Percentiles rank a stretch among this genome's conserved stretches.
phyloP scores from a whole-genome alignment of 2,329 filamentous ascomycete genomes.

The Tolypocladium sp. region DNA sequence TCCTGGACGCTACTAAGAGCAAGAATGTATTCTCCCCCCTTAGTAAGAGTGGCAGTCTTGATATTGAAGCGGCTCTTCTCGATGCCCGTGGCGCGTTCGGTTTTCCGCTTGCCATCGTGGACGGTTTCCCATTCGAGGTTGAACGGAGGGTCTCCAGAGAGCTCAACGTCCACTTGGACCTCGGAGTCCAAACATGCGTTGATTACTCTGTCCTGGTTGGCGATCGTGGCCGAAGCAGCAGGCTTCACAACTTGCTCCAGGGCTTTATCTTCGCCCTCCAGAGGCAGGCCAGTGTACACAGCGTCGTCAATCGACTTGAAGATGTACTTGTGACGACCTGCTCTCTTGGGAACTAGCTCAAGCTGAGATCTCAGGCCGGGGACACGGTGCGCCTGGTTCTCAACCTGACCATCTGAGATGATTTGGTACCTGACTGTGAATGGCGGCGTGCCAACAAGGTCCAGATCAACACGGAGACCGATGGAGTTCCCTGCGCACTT shows the following conservation, averaged over 20 bases:
- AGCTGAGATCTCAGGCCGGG: conserved; percentile 73
- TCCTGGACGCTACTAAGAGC: conserved; percentile 82
- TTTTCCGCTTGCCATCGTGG: conserved; percentile 76
- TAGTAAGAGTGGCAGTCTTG: conserved; percentile 61
- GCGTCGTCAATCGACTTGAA: conserved; percentile 75
- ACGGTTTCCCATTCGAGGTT: conserved; percentile 86
- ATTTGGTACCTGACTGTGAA: conserved; percentile 77
- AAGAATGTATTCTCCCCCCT: conserved; percentile 85
- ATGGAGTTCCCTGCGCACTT: conserved; percentile 93
- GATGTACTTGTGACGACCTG: conserved; percentile 78
- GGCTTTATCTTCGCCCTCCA: conserved; percentile 52
- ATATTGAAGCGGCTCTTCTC: conserved; percentile 57
- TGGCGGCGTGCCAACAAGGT: conserved; percentile 85
- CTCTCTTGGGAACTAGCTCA: conserved; percentile 70
- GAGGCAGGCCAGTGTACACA: conserved; percentile 61
- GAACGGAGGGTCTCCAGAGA: conserved; percentile 81
- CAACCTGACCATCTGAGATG: conserved; percentile 49
- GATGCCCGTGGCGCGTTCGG: conserved; percentile 56
- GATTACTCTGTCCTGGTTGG: conserved; percentile 41
- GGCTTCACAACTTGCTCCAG: conserved; percentile 91
- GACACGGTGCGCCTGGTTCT: conserved; percentile 47
- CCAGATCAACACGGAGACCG: conserved; percentile 78
- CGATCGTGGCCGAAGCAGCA: conserved; percentile 70
- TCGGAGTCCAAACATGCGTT: conserved; percentile 77
- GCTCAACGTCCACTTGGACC: conserved; percentile 62